Conservation (phyloP, 495 filamentous ascomycete species). For the Penicillium argentinense region DNA sequence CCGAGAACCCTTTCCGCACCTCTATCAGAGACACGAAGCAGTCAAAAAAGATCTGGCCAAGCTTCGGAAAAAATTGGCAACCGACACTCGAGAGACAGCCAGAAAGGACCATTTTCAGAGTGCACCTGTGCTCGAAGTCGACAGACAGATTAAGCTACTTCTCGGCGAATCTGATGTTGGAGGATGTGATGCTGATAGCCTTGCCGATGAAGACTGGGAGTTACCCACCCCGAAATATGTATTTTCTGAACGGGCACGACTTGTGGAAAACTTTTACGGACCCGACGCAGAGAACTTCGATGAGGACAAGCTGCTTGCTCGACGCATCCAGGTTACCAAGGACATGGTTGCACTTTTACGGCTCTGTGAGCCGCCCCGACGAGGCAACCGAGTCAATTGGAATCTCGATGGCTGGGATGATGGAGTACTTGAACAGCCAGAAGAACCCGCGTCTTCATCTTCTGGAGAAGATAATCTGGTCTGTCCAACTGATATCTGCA, state of each 20-base stretch:
- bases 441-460: conserved; percentile 14
- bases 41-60: conserved; percentile 22
- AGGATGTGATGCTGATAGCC: conserved; percentile 14
- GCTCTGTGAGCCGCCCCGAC: conserved; percentile 22
- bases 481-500: conserved; percentile 29
- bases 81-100: conserved; percentile 24
- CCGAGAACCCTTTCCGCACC: conserved; percentile 19
- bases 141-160: conserved; percentile 30
- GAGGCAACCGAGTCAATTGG: conserved; percentile 26
- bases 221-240: conserved; percentile 21
- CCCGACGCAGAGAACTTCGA: conserved; percentile 25
- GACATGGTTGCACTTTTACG: conserved; percentile 24
- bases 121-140: conserved; percentile 25
- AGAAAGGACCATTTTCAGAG: conserved; percentile 32
- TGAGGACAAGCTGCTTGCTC: conserved; percentile 25
- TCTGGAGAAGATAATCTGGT: conserved; percentile 13
- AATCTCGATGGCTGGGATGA: conserved; percentile 14
- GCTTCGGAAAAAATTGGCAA: conserved; percentile 23
- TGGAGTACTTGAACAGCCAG: conserved; percentile 6
- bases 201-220: conserved; percentile 21
- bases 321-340: conserved; percentile 30
- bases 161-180: conserved; percentile 17
- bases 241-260: conserved; percentile 26
- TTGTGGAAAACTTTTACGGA: conserved; percentile 31
- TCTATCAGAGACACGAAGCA: conserved; percentile 25